Conservation (phyloP, 2,329 filamentous ascomycete species). For the Colletotrichum sp. region DNA sequence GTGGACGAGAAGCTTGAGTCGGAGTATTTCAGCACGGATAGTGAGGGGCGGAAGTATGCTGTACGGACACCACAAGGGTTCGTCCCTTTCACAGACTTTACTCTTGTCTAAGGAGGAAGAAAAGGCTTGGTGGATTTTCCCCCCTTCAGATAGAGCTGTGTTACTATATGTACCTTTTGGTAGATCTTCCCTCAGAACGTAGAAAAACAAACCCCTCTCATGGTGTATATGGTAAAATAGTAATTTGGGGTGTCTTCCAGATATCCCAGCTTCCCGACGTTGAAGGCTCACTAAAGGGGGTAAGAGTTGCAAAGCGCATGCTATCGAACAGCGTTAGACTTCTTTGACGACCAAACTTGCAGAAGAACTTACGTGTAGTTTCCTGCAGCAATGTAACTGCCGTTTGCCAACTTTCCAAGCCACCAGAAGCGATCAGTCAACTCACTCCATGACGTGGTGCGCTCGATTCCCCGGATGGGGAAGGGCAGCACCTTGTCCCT, state of each 20-base stretch:
- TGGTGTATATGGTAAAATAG: neutral
- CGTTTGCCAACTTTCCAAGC: slow-evolving; percentile 32
- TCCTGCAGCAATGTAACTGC: slow-evolving; percentile 28
- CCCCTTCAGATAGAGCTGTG: neutral
- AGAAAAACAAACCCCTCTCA: neutral
- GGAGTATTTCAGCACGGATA: neutral
- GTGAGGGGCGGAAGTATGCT: neutral
- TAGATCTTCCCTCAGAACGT: neutral
- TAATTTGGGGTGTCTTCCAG: slow-evolving; percentile 25
- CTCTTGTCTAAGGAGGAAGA: neutral
- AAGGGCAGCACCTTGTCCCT: slow-evolving; percentile 27
- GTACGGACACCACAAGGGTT: neutral
- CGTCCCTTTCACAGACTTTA: neutral
- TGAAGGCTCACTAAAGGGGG: slow-evolving; percentile 27
- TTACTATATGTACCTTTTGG: neutral
- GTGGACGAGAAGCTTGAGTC: neutral
- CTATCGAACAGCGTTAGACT: neutral
- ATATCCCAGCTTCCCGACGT: slow-evolving; percentile 27
- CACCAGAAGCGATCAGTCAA: slow-evolving; percentile 26
- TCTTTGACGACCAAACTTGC: too few relatives aligned
- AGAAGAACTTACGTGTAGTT: slow-evolving; percentile 21
- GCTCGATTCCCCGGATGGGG: slow-evolving; percentile 23
- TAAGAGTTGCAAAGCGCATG: slow-evolving; percentile 29
- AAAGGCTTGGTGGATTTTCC: neutral
- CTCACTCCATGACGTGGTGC: slow-evolving; percentile 19